Evolutionary conservation across 768 basidiomycete species (phyloP).

Genomic region (Lactifluus subvellereus): DNA sequence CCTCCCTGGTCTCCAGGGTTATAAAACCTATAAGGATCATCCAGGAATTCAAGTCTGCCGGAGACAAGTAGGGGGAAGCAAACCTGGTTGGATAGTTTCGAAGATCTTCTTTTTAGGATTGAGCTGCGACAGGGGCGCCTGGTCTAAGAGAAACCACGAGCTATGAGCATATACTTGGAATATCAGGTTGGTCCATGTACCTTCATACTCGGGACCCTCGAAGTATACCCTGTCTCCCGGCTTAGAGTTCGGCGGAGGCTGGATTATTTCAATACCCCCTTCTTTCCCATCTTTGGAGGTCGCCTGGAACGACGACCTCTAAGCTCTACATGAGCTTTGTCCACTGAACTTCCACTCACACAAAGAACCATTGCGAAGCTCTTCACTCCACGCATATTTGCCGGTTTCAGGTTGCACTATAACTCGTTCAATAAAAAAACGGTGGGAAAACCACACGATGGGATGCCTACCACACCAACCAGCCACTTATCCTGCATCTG

Average conservation of each 20-base stretch:
- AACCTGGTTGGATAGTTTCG: constrained; percentile 91
- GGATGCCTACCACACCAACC: constrained; percentile 64
- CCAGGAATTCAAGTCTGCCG: background rate
- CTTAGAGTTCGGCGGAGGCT: constrained; percentile 77
- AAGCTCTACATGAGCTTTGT: background rate
- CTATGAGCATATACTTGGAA: background rate
- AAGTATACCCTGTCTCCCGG: constrained; percentile 96
- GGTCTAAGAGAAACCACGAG: constrained; percentile 35
- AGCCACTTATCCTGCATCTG: constrained; percentile 81
- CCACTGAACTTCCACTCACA: constrained; percentile 39
- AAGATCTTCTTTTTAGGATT: constrained; percentile 99
- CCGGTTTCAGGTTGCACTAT: constrained; percentile 92
- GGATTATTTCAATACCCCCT: constrained; percentile 84
- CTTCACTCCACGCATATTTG: constrained; percentile 95
- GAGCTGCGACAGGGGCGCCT: constrained; percentile 70
- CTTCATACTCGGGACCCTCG: constrained; percentile 82
- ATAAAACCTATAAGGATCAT: constrained; percentile 53
- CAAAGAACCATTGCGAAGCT: constrained; percentile 97
- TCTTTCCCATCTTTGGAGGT: constrained; percentile 87
- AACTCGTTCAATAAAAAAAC: background rate
- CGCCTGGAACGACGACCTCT: constrained; percentile 48
- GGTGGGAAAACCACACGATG: background rate
- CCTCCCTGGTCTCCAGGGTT: constrained; percentile 80
- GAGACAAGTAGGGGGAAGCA: constrained; percentile 20
- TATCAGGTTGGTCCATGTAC: constrained; percentile 37